Conservation (phyloP, 176 grass and related monocot genomes). For the Cenchrus fungigraminus region DNA sequence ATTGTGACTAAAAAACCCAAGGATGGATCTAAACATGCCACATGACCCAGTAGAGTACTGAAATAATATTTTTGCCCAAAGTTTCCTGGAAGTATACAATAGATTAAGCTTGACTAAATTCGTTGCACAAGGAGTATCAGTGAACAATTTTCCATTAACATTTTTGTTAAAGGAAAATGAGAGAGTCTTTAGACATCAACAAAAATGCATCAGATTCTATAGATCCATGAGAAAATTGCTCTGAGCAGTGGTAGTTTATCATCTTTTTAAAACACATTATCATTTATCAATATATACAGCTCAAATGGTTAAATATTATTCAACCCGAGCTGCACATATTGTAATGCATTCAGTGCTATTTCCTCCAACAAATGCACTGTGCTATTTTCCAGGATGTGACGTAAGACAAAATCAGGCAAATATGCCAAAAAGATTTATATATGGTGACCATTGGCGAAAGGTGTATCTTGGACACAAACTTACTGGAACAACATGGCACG, state of each 20-base stretch:
- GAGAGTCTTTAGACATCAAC: not conserved
- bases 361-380: not conserved
- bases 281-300: not conserved
- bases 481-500: constrained; percentile 94
- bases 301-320: constrained; percentile 13
- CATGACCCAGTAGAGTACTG: constrained; percentile 13
- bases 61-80: not conserved
- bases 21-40: constrained; percentile 12
- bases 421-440: constrained; percentile 33
- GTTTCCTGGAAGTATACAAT: not conserved
- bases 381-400: constrained; percentile 24
- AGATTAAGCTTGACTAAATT: not conserved
- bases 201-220: constrained; percentile 5
- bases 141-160: not conserved
- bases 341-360: constrained; percentile 19
- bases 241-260: not conserved
- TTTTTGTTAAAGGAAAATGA: not conserved
- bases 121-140: not conserved
- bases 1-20: constrained; percentile 12
- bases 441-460: constrained; percentile 9
- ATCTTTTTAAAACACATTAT: constrained; percentile 16
- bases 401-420: constrained; percentile 18
- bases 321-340: not conserved
- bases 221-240: constrained; percentile 1
- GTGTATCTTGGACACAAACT: constrained; percentile 47